Base-by-base conservation (phyloP, 345 rosid species). In the Acer campestre region DNA sequence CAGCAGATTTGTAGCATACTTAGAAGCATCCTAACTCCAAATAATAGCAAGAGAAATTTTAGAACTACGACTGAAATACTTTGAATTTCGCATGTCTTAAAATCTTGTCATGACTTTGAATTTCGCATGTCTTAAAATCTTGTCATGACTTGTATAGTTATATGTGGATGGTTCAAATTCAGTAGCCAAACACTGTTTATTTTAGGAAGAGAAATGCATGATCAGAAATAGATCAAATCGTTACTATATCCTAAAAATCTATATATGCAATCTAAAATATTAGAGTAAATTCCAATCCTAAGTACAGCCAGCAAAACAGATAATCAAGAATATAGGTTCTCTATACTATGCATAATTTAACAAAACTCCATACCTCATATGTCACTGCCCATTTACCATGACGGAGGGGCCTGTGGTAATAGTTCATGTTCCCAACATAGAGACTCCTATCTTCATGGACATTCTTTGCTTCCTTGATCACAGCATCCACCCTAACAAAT, bases 301-400 rank as follows among this genome's bases (percentile, higher is more conserved):
- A 2, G 11, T 22, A 42, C 44, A 42, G 14, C 8, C 31, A 25
- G 49, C 70, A 77, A 71, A 66, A 64, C 68, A 25, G 31, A 44
- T 35, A 55, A 55, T n/a, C 11, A 49, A 75, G 31, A 49, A 31
- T 12, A 62, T 71, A 35, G 64, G 42, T 35, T 23, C 11, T 62
- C 11, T 27, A 58, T 42, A 20, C 1, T 72, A 59, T 44, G 75
- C 31, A 20, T 3, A 70, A 35, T 46, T 61, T 13, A 66, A 78
- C 27, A 79, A 63, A 38, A 64, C 65, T 73, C 11, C 65, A 27
- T 90, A 95, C 99, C 97, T 95, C 97, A 68, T 92, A 91, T 5
- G 97, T 91, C 79, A 93, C 99, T 12, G 97, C 96, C 99, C 99
- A 95, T 93, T 95, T 95, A 67, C 99, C 99, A 6, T 89, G 46